phyloP scores from a whole-genome alignment of 371 early-diverging fungal genomes.

The Lichtheimia hyalospora region DNA sequence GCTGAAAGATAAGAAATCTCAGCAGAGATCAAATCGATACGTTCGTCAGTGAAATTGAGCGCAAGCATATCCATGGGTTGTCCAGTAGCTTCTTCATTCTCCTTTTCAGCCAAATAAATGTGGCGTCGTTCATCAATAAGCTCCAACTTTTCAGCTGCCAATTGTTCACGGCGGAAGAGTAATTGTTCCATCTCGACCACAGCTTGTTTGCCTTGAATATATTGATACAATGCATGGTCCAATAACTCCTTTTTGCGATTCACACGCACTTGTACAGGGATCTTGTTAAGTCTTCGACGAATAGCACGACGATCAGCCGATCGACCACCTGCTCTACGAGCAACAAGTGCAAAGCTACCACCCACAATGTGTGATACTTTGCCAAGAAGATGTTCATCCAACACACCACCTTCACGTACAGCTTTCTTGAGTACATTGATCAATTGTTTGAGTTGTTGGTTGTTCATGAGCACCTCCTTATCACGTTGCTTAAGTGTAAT shows the following conservation, averaged over 20 bases:
- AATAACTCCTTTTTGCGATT: constrained; percentile 61
- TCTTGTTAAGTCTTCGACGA: constrained; percentile 50
- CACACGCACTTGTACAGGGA: constrained; percentile 43
- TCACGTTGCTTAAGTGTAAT: constrained; percentile 44
- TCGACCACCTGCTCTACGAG: constrained; percentile 20
- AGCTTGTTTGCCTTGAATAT: constrained; percentile 54
- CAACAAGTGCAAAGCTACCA: constrained; percentile 30
- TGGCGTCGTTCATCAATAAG: constrained; percentile 70
- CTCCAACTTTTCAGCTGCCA: constrained; percentile 72
- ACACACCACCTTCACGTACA: constrained; percentile 35
- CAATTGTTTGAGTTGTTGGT: constrained; percentile 52
- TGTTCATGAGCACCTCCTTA: constrained; percentile 52
- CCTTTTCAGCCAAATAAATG: constrained; percentile 63
- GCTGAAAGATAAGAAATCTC: constrained; percentile 79
- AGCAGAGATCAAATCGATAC: constrained; percentile 80
- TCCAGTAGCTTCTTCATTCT: constrained; percentile 51
- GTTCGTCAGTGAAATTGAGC: constrained; percentile 75
- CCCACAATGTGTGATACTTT: constrained; percentile 31
- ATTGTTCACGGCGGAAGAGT: constrained; percentile 53
- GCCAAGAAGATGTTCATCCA: constrained; percentile 30
- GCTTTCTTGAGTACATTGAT: constrained; percentile 43
- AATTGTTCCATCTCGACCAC: constrained; percentile 54
- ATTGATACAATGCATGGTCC: constrained; percentile 57
- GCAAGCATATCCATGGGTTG: constrained; percentile 56
- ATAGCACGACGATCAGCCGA: constrained; percentile 7